Percentiles rank a stretch among this genome's conserved stretches.
These are phyloP conservation scores for Clarireedia homoeocarpa DNA, from an alignment of 2,329 filamentous ascomycete species.

Conservation along the genomic window DNA sequence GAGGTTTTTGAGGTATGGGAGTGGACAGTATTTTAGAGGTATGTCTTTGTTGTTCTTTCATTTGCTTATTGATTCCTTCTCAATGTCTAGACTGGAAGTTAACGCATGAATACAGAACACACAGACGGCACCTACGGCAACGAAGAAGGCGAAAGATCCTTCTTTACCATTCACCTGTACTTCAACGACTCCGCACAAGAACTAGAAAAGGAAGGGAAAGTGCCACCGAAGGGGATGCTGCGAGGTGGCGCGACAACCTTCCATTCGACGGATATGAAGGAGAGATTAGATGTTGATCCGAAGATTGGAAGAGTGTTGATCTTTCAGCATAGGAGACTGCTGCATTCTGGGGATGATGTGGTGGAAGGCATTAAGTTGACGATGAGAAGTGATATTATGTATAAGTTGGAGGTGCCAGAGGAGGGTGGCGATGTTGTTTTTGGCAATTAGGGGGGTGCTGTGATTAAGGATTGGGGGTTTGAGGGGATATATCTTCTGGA, in stretches of 20 bases:
- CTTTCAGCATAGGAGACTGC: conserved; percentile 47
- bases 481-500: no score
- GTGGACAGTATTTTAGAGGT: conserved; percentile 63
- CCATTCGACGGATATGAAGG: conserved; percentile 35
- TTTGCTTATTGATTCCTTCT: background rate
- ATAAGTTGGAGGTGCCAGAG: conserved; percentile 27
- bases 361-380: conserved; percentile 46
- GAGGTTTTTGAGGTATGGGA: conserved; percentile 65
- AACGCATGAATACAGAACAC: background rate
- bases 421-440: background rate
- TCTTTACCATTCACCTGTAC: conserved; percentile 50
- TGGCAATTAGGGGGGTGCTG: no score
- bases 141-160: conserved; percentile 20
- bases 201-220: conserved; percentile 22
- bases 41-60: conserved; percentile 14
- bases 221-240: background rate
- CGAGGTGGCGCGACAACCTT: conserved; percentile 45
- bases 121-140: conserved; percentile 42
- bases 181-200: conserved; percentile 42
- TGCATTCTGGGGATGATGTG: conserved; percentile 48
- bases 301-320: conserved; percentile 51
- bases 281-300: conserved; percentile 45
- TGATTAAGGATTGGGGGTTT: no score
- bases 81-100: background rate
- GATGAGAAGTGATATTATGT: conserved; percentile 48